phyloP scores from a whole-genome alignment of 1,284 basidiomycete genomes.

The Cutaneotrichosporon curvatum region DNA sequence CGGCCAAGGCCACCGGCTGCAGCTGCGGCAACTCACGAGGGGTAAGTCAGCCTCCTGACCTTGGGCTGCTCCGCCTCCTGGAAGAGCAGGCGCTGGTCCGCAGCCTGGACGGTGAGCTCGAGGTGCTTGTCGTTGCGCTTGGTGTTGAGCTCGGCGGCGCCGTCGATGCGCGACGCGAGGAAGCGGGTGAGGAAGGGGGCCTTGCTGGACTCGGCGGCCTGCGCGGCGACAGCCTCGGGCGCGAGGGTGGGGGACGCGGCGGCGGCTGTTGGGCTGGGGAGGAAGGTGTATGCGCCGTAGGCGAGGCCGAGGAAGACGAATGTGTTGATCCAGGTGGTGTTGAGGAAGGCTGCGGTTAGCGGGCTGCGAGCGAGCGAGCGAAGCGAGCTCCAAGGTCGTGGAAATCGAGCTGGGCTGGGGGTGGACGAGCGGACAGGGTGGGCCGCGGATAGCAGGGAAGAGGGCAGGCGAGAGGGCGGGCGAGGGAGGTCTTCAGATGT shows the following conservation, averaged over 20 bases:
- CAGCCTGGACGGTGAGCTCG: conserved; percentile 38
- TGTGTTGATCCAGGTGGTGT: conserved; percentile 39
- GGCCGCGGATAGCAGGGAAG: too few relatives aligned
- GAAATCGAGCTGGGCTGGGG: too few relatives aligned
- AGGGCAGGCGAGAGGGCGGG: too few relatives aligned
- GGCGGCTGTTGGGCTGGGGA: conserved; percentile 29
- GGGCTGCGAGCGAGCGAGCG: too few relatives aligned
- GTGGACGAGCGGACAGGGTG: too few relatives aligned
- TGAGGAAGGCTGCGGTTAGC: conserved; percentile 38
- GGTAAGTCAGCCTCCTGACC: conserved; percentile 43
- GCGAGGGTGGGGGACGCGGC: conserved; percentile 29
- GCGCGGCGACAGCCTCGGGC: conserved; percentile 23
- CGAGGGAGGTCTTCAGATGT: too few relatives aligned
- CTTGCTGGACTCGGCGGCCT: conserved; percentile 15
- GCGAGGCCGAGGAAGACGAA: conserved; percentile 25
- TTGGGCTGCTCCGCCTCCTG: conserved; percentile 47
- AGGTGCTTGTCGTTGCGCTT: conserved; percentile 46
- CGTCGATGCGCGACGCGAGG: conserved; percentile 35
- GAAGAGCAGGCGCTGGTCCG: conserved; percentile 46
- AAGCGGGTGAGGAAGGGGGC: conserved; percentile 41
- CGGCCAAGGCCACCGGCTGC: too few relatives aligned
- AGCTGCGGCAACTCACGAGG: conserved; percentile 33
- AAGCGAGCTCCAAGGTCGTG: too few relatives aligned
- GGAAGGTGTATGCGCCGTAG: conserved; percentile 32
- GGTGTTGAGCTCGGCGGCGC: conserved; percentile 29